Conservation (phyloP, 768 basidiomycete genomes). For the Tulasnella calospora region DNA sequence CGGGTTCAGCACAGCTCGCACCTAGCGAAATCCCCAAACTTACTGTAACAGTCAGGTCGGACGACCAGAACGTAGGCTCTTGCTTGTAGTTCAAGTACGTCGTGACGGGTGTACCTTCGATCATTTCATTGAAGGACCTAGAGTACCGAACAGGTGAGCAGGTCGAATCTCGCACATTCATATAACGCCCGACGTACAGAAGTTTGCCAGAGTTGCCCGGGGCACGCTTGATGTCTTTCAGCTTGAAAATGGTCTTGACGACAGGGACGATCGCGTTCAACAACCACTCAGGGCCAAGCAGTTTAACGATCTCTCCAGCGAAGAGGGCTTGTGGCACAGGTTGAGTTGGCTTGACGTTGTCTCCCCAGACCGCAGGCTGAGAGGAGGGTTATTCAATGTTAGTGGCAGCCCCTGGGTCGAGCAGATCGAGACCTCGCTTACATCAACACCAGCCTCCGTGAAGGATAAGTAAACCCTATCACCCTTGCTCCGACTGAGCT, state of each 20-base stretch:
- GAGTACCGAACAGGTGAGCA: no score
- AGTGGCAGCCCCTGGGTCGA: not conserved
- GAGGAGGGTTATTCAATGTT: not conserved
- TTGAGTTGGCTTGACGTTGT: not conserved
- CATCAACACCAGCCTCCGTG: conserved; percentile 52
- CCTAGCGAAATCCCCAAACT: not conserved
- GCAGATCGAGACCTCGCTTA: conserved; percentile 37
- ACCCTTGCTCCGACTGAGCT: conserved; percentile 39
- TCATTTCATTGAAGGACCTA: conserved; percentile 4
- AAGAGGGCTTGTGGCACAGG: conserved; percentile 43
- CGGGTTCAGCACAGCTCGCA: not conserved
- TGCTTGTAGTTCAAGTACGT: not conserved
- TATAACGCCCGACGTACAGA: conserved; percentile 27
- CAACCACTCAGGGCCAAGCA: conserved; percentile 51
- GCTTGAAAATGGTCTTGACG: conserved; percentile 58
- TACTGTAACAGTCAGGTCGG: not conserved
- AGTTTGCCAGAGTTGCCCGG: conserved; percentile 64
- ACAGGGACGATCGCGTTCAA: conserved; percentile 58
- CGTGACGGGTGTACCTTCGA: not conserved
- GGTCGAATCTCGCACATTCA: not conserved
- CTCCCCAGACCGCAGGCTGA: conserved; percentile 8
- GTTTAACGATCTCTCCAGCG: conserved; percentile 40
- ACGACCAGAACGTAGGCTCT: not conserved
- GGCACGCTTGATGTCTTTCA: conserved; percentile 56
- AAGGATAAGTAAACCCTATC: conserved; percentile 62